phyloP scores from a whole-genome alignment of 2,329 filamentous ascomycete genomes.

The Polychaeton citri region DNA sequence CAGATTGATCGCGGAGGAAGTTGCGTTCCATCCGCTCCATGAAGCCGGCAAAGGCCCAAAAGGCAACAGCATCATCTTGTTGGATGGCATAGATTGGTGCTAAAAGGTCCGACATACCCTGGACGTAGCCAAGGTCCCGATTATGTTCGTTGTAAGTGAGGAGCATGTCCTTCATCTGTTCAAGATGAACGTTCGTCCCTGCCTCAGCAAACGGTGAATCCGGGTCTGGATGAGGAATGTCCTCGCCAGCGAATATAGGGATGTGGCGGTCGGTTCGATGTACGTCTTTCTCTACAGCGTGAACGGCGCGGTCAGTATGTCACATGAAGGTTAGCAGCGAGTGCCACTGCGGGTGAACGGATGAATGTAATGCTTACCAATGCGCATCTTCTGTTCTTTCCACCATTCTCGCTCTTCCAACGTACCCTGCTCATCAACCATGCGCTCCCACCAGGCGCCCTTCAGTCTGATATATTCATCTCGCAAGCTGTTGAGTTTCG shows the following conservation, averaged over 20 bases:
- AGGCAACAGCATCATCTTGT: conserved; percentile 92
- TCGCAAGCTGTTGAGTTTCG: conserved; percentile 67
- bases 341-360: conserved; percentile 1
- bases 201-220: conserved; percentile 86
- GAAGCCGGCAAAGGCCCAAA: conserved; percentile 91
- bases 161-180: conserved; percentile 99
- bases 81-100: conserved; percentile 94
- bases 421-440: conserved; percentile 69
- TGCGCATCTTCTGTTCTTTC: conserved; percentile 84
- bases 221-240: conserved; percentile 90
- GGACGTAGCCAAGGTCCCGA: conserved; percentile 86
- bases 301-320: conserved; percentile 35
- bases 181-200: conserved; percentile 92
- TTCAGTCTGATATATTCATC: conserved; percentile 94
- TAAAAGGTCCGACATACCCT: conserved; percentile 95
- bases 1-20: conserved; percentile 87
- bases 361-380: conserved; percentile 55
- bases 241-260: conserved; percentile 90
- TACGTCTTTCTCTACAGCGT: conserved; percentile 72
- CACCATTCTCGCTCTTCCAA: conserved; percentile 85
- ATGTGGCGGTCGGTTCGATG: conserved; percentile 92
- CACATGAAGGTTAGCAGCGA: conserved; percentile 9
- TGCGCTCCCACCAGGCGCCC: conserved; percentile 88
- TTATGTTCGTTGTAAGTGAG: conserved; percentile 98
- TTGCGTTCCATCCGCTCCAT: conserved; percentile 98